These are phyloP conservation scores for Cytidiella melzeri DNA, from an alignment of 768 basidiomycete species.

Conservation along the genomic window DNA sequence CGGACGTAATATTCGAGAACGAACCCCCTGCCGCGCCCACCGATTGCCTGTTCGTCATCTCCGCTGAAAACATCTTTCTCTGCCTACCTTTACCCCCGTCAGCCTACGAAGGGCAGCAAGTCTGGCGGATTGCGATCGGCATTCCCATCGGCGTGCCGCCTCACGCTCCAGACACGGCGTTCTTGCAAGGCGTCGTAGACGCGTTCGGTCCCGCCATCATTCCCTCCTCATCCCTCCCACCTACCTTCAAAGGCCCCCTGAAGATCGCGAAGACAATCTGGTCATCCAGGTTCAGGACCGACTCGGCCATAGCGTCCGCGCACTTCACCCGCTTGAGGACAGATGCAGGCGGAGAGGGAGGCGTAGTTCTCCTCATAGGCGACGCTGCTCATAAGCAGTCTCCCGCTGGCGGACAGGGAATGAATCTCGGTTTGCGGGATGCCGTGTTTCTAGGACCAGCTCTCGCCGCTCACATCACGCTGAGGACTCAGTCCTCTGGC, in stretches of 20 bases:
- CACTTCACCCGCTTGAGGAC: constrained; percentile 28
- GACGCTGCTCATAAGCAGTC: constrained; percentile 51
- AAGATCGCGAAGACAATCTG: constrained; percentile 34
- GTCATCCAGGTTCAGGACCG: constrained; percentile 43
- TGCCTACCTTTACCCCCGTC: constrained; percentile 30
- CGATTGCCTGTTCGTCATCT: constrained; percentile 22
- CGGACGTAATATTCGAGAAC: constrained; percentile 36
- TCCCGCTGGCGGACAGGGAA: constrained; percentile 50
- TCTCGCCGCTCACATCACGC: constrained; percentile 34
- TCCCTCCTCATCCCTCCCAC: constrained; percentile 30
- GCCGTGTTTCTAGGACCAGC: constrained; percentile 40
- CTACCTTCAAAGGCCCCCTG: constrained; percentile 17
- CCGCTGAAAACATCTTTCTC: constrained; percentile 29
- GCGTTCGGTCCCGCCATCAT: constrained; percentile 28
- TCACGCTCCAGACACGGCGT: constrained; percentile 31
- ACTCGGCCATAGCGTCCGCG: constrained; percentile 36
- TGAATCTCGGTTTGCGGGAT: constrained; percentile 56
- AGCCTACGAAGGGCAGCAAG: constrained; percentile 15
- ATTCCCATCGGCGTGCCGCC: constrained; percentile 36
- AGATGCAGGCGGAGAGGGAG: neutral
- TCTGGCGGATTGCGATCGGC: constrained; percentile 37
- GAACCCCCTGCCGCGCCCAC: constrained; percentile 21
- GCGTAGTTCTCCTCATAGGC: constrained; percentile 28
- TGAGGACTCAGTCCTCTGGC: neutral
- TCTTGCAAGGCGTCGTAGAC: constrained; percentile 39